Evolutionary conservation across 1,139 yeast genomes (phyloP).

Genomic region (Suhomyces taliae): DNA sequence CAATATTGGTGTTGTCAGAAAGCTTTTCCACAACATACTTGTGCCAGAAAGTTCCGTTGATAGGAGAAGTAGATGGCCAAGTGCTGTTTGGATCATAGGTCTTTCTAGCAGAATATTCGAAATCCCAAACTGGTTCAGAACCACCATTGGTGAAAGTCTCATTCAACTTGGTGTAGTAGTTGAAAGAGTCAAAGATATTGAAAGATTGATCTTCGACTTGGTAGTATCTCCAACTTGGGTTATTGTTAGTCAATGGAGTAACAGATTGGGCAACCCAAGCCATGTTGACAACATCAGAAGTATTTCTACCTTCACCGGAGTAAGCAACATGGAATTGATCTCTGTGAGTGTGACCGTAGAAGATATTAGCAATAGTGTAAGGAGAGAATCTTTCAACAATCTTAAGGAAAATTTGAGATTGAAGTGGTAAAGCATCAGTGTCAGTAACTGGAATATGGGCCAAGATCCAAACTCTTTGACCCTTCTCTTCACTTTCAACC

Average conservation of each 20-base stretch:
- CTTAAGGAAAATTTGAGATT: slow-evolving; percentile 54
- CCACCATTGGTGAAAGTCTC: slow-evolving; percentile 50
- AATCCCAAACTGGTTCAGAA: slow-evolving; percentile 54
- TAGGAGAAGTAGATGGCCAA: slow-evolving; percentile 54
- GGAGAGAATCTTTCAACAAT: slow-evolving; percentile 70
- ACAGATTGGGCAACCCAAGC: slow-evolving; percentile 65
- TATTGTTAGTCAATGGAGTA: slow-evolving; percentile 56
- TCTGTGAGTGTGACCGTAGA: slow-evolving; percentile 72
- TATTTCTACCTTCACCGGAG: slow-evolving; percentile 36
- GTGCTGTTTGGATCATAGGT: slow-evolving; percentile 42
- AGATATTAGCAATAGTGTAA: slow-evolving; percentile 64
- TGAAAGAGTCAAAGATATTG: slow-evolving; percentile 59
- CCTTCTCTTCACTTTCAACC: slow-evolving; percentile 53
- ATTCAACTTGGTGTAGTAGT: slow-evolving; percentile 55
- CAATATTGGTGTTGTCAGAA: slow-evolving; percentile 34
- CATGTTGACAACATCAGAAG: slow-evolving; percentile 49
- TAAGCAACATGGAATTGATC: slow-evolving; percentile 66
- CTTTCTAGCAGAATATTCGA: slow-evolving; percentile 56
- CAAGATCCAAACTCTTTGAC: slow-evolving; percentile 69
- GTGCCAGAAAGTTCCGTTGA: slow-evolving; percentile 64
- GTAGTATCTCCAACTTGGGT: slow-evolving; percentile 74
- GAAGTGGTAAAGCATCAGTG: slow-evolving; percentile 60
- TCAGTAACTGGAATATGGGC: slow-evolving; percentile 66
- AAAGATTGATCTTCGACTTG: slow-evolving; percentile 65
- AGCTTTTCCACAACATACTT: slow-evolving; percentile 34